A percentile compares a stretch with the other conserved stretches of the same genome.
phyloP scores from a whole-genome alignment of 83 land plant species.

The Diphasiastrum complanatum region DNA sequence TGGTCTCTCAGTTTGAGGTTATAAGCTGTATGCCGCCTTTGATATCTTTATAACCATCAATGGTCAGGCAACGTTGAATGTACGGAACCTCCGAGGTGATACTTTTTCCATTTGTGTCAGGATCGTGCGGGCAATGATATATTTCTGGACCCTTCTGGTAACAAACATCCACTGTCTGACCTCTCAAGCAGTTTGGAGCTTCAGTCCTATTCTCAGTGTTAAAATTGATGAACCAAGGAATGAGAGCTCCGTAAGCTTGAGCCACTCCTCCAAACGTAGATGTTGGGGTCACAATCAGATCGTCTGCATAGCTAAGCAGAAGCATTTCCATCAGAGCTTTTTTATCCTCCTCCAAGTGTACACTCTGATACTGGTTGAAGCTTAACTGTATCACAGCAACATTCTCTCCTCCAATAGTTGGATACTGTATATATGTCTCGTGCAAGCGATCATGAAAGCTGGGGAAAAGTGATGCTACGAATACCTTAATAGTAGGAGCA shows the following conservation, averaged over 20 bases:
- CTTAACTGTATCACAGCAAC: constrained; percentile 17
- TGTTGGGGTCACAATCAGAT: constrained; percentile 20
- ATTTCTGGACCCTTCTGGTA: constrained; percentile 19
- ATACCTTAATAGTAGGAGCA: constrained; percentile 9
- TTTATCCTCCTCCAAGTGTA: constrained; percentile 20
- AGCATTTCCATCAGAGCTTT: constrained; percentile 20
- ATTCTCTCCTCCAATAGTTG: constrained; percentile 8
- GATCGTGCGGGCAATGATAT: constrained; percentile 13
- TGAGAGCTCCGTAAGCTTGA: constrained; percentile 21
- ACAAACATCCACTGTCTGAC: constrained; percentile 18
- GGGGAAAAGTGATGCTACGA: constrained; percentile 19
- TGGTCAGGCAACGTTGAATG: constrained; percentile 5
- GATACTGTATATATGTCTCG: constrained; percentile 9
- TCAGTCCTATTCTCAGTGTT: background rate
- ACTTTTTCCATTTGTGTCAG: constrained; percentile 12
- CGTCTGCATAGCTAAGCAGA: constrained; percentile 14
- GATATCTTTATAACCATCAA: no score
- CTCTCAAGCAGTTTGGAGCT: background rate
- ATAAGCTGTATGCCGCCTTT: constrained; percentile 17
- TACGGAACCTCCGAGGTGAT: constrained; percentile 1
- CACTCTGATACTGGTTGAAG: constrained; percentile 6
- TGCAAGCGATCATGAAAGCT: constrained; percentile 11
- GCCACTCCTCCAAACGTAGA: constrained; percentile 29
- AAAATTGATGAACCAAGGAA: constrained; percentile 26
- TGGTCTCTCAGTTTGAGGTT: background rate